A percentile compares a stretch with the other conserved stretches of the same genome.
Conservation (phyloP, 805 yeast species). For the Tetrapisispora phaffii region DNA sequence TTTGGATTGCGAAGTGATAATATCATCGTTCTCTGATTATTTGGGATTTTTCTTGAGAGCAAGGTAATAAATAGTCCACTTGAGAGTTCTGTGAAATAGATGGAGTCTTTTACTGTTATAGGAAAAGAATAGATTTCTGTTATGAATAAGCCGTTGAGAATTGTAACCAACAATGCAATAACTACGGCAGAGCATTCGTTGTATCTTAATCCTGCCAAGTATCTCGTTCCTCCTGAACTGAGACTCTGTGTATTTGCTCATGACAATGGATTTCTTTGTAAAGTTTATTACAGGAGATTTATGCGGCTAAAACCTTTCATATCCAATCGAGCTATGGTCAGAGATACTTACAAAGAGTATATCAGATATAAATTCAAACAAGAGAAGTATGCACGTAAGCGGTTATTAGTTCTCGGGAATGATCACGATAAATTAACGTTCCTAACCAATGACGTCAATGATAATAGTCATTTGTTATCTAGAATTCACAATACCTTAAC, state of each 20-base stretch:
- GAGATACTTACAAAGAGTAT: constrained; percentile 20
- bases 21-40: too few species aligned
- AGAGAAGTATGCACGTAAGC: constrained; percentile 21
- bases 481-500: constrained; percentile 13
- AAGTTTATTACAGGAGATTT: constrained; percentile 19
- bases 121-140: too few species aligned
- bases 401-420: constrained; percentile 8
- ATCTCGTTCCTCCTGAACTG: not conserved
- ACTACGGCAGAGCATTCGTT: constrained; percentile 12
- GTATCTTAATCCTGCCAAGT: constrained; percentile 10
- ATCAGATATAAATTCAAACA: constrained; percentile 21
- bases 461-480: not conserved
- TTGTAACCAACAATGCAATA: constrained; percentile 14
- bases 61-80: too few species aligned
- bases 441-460: not conserved
- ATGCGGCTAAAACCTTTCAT: constrained; percentile 21
- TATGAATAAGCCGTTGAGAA: not conserved
- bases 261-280: constrained; percentile 3
- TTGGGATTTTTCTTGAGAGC: too few species aligned
- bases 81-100: too few species aligned
- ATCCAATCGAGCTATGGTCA: constrained; percentile 20
- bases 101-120: too few species aligned
- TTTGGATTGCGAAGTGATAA: too few species aligned
- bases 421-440: not conserved
- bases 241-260: not conserved